Base-by-base conservation (phyloP, 352 stramenopile species). In the Lagenidium giganteum region DNA sequence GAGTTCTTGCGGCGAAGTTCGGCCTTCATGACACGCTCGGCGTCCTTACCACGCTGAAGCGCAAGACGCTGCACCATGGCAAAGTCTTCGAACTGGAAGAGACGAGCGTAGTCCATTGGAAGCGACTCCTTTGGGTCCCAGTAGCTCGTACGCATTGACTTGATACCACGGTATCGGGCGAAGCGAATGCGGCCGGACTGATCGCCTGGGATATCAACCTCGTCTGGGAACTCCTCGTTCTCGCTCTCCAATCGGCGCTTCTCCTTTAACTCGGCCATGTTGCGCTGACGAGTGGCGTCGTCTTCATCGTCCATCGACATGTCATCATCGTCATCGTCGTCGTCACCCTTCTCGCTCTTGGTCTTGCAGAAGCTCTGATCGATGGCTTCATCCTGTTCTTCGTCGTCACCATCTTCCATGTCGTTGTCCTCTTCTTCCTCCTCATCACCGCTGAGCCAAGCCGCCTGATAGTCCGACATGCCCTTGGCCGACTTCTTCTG, bases 61-160 rank as follows among this genome's bases (percentile, higher is more conserved):
- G 97, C 88, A 46, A 91, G 67, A 22, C 94, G 88, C 78, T 98
- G 93, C 25, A 96, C 95, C 54, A 87, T 87, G 20, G 86, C 82
- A 61, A 98, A 98, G 70, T 96, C 95, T 8, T 83, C 68, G 57
- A 99, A 97, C 65, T 99, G 89, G 67, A 98, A 99, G 21, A 99
- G 77, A 5, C 92, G 84, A 20, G 91, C 90, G 66, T 99, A 99
- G 35, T 97, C 89, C 21, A 86, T 78, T 18, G 97, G 97, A 7
- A 99, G 87, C 58, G 94, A 98, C 70, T 99, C 97, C 68, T 99
- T 98, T 3, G 95, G 78, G 59, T 99, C 95, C 96, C 96, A 99
- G 39, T 78, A 61, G 47, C 87, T 98, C 46, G 93, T 98, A 22
- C 95, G 87, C 54, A 99, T 96, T 36, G 74, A 97, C 67, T 98